These are phyloP conservation scores for Phytophthora chlamydospora DNA, from an alignment of 352 stramenopile genomes.

Conservation along the genomic window DNA sequence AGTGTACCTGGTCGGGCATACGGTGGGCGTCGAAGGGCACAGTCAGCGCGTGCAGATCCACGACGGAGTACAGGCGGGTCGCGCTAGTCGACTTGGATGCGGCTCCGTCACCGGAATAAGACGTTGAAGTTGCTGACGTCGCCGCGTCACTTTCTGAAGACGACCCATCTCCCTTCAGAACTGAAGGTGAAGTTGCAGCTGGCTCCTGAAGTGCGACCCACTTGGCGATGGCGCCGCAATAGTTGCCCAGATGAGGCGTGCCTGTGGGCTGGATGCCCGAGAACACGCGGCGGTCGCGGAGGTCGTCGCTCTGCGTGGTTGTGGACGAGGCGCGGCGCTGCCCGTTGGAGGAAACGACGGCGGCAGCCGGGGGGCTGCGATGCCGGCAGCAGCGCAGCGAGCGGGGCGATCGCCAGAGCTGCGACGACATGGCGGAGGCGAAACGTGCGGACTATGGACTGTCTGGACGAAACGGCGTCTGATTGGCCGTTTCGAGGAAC, in stretches of 20 bases:
- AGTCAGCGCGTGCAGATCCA: conserved; percentile 99
- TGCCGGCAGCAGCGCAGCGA: neutral
- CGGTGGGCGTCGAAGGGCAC: conserved; percentile 93
- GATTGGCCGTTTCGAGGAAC: no score
- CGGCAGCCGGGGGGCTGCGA: neutral
- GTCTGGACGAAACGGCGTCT: no score
- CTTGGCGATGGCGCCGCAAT: conserved; percentile 97
- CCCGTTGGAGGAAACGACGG: neutral
- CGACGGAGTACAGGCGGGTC: conserved; percentile 79
- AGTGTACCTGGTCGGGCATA: conserved; percentile 90
- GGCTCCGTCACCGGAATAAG: conserved; percentile 11
- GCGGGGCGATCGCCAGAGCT: conserved; percentile 18
- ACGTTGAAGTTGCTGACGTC: conserved; percentile 28
- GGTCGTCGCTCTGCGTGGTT: conserved; percentile 11
- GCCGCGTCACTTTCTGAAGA: conserved; percentile 24
- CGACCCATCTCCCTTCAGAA: conserved; percentile 5
- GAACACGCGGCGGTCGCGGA: conserved; percentile 79
- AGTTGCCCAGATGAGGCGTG: conserved; percentile 98
- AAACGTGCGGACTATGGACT: conserved; percentile 10
- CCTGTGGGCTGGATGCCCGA: conserved; percentile 98
- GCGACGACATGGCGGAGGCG: conserved; percentile 12
- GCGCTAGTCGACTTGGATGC: neutral
- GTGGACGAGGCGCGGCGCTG: conserved; percentile 6
- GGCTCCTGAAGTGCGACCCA: conserved; percentile 96
- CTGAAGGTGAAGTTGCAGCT: conserved; percentile 13